A percentile compares a stretch with the other conserved stretches of the same genome.
Conservation (phyloP, 495 filamentous ascomycete genomes). For the Penicillium robsamsonii region DNA sequence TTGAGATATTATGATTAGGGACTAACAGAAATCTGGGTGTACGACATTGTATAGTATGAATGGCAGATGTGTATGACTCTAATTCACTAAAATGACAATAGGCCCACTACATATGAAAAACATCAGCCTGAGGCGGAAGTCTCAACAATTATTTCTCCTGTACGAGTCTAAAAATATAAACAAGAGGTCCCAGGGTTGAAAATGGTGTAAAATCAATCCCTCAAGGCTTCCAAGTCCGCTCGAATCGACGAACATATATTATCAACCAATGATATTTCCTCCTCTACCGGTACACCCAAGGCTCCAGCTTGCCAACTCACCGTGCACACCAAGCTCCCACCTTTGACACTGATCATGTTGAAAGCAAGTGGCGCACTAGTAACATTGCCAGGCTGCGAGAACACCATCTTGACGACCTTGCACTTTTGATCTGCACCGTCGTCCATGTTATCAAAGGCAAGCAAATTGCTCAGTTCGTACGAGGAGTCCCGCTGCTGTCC, state of each 20-base stretch:
- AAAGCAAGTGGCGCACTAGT: constrained; percentile 25
- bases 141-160: background rate
- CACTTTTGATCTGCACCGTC: constrained; percentile 7
- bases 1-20: too few species aligned
- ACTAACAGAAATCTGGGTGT: too few species aligned
- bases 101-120: too few species aligned
- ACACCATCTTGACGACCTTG: constrained; percentile 30
- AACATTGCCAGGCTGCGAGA: constrained; percentile 28
- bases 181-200: background rate
- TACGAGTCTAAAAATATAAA: background rate
- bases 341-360: constrained; percentile 28
- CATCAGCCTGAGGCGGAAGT: too few species aligned
- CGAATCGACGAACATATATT: constrained; percentile 20
- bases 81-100: too few species aligned
- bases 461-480: constrained; percentile 30
- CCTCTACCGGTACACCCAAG: constrained; percentile 17
- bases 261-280: constrained; percentile 19
- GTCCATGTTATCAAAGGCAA: constrained; percentile 21
- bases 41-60: too few species aligned
- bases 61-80: too few species aligned
- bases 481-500: constrained; percentile 25
- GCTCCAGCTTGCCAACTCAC: constrained; percentile 29
- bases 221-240: constrained; percentile 16
- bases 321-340: constrained; percentile 20
- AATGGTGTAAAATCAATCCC: background rate